phyloP scores from a whole-genome alignment of 2,329 filamentous ascomycete genomes.

The Magnaporthiopsis rhizophila region DNA sequence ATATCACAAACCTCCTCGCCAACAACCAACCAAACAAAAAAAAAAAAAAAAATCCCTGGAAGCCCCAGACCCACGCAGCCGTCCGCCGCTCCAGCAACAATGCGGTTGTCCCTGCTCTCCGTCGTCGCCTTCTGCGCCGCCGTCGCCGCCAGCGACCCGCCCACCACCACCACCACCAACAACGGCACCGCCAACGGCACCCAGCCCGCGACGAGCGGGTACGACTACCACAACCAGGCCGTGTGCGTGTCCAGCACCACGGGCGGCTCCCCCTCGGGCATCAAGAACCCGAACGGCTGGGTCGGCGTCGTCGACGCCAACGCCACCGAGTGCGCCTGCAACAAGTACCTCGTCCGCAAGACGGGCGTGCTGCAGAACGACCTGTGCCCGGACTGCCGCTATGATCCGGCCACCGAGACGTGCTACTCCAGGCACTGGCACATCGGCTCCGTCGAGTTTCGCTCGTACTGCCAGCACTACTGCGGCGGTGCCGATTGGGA shows the following conservation, averaged over 20 bases:
- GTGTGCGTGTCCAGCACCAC: neutral
- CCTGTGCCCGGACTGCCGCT: constrained; percentile 1
- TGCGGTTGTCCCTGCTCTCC: no score
- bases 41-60: no score
- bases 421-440: neutral
- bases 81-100: no score
- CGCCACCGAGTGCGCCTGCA: constrained; percentile 3
- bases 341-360: neutral
- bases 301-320: neutral
- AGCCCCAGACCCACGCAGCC: no score
- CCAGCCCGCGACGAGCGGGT: neutral
- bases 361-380: neutral
- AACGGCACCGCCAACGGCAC: no score
- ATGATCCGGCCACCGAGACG: neutral
- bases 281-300: neutral
- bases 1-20: no score
- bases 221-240: neutral
- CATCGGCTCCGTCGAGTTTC: constrained; percentile 1
- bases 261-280: no score
- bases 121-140: no score
- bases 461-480: neutral
- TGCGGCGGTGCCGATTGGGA: neutral
- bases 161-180: no score
- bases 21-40: no score
- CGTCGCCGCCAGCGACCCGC: no score